Conservation (phyloP, 306 rosid genomes). For the Rosa chinensis region DNA sequence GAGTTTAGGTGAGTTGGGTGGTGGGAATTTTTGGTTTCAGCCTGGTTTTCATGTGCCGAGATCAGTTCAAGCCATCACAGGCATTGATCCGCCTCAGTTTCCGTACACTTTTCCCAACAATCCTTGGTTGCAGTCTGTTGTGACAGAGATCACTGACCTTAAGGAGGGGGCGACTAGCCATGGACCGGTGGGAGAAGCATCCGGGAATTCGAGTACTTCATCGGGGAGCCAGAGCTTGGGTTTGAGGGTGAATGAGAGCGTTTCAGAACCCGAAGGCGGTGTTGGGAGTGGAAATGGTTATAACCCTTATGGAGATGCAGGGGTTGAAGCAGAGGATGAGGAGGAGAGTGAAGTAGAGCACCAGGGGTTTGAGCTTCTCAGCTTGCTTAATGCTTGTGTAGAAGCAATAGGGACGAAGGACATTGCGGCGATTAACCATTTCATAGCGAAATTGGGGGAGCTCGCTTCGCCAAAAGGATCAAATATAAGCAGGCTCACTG, state of each 20-base stretch:
- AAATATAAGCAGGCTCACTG: constrained; percentile 61
- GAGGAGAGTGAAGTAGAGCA: constrained; percentile 53
- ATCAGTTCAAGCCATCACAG: constrained; percentile 14
- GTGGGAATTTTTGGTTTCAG: constrained; percentile 64
- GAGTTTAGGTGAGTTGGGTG: constrained; percentile 55
- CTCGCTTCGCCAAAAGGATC: constrained; percentile 75
- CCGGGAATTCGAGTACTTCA: constrained; percentile 60
- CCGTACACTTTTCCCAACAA: constrained; percentile 58
- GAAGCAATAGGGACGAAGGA: constrained; percentile 78
- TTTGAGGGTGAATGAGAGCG: constrained; percentile 52
- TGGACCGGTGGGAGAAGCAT: constrained; percentile 40
- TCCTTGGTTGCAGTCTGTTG: constrained; percentile 67
- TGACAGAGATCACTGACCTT: constrained; percentile 61
- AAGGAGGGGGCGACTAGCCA: constrained; percentile 54
- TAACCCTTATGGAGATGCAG: constrained; percentile 44
- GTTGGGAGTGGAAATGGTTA: constrained; percentile 63
- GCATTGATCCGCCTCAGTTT: constrained; percentile 39
- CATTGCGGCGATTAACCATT: constrained; percentile 60
- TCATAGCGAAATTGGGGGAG: constrained; percentile 73
- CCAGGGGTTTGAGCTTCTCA: constrained; percentile 70
- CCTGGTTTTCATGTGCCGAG: constrained; percentile 29
- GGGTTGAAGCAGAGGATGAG: constrained; percentile 52
- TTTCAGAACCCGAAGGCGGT: constrained; percentile 61
- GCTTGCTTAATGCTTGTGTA: constrained; percentile 70
- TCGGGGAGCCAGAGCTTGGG: constrained; percentile 65